Conservation (phyloP, 208 protist species). For the Leishmania amazonensis region DNA sequence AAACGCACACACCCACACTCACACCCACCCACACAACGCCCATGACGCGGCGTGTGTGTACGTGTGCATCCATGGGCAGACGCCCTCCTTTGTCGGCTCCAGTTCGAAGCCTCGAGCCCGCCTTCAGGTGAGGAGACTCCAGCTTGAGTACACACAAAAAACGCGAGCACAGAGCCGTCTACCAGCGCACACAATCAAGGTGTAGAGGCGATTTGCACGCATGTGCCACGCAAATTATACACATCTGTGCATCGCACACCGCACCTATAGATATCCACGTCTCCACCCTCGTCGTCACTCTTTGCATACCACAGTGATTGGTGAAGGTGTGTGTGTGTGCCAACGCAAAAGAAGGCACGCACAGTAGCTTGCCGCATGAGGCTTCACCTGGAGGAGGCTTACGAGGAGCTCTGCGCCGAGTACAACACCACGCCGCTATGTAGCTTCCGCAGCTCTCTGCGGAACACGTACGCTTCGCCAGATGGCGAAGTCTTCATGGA, state of each 20-base stretch:
- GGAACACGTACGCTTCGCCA: conserved; percentile 16
- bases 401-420: conserved; percentile 25
- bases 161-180: background rate
- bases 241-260: background rate
- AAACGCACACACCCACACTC: background rate
- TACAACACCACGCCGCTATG: conserved; percentile 20
- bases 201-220: no score
- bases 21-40: background rate
- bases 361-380: conserved; percentile 12
- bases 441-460: conserved; percentile 12
- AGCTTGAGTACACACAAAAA: background rate
- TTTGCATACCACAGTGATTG: background rate
- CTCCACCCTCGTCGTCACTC: background rate
- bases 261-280: background rate
- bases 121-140: background rate
- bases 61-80: background rate
- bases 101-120: background rate
- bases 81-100: background rate
- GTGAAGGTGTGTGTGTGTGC: background rate
- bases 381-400: conserved; percentile 25
- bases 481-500: conserved; percentile 38
- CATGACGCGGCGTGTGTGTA: background rate
- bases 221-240: background rate
- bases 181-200: background rate
- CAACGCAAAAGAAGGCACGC: background rate